phyloP scores from a whole-genome alignment of 225 moss, liverwort and hornwort species.

The Physcomitrium patens region DNA sequence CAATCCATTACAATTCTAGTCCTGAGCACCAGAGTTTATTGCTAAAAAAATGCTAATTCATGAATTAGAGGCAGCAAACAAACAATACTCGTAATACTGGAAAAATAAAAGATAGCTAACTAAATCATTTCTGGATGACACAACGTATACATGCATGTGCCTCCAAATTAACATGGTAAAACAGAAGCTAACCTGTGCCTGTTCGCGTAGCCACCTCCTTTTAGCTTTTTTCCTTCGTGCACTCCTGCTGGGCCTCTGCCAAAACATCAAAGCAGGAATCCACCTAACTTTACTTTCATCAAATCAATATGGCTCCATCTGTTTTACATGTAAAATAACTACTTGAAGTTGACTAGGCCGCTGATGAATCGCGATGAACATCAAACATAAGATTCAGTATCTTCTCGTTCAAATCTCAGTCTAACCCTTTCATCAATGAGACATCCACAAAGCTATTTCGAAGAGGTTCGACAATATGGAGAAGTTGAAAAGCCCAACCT shows the following conservation, averaged over 20 bases:
- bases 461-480: not conserved
- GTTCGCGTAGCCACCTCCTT: constrained; percentile 79
- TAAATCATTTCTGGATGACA: not conserved
- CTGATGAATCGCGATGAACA: constrained; percentile 7
- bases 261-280: constrained; percentile 22
- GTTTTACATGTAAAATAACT: constrained; percentile 1
- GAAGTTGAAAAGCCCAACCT: constrained; percentile 40
- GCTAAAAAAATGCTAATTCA: not conserved
- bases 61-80: constrained; percentile 14
- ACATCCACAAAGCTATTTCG: constrained; percentile 1
- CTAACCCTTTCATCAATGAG: not conserved
- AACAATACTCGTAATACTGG: not conserved
- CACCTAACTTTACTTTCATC: constrained; percentile 3
- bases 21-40: not conserved
- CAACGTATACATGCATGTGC: not conserved
- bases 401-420: not conserved
- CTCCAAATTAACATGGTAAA: not conserved
- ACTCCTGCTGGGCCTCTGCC: constrained; percentile 89
- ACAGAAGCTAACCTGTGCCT: constrained; percentile 57
- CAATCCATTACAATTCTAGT: constrained; percentile 6
- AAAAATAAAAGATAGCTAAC: constrained; percentile 6
- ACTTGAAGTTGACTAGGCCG: constrained; percentile 15
- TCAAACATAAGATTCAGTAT: not conserved
- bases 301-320: constrained; percentile 21
- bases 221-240: constrained; percentile 91